Percentiles rank a stretch among this genome's conserved stretches.
Evolutionary conservation across 768 basidiomycete genomes (phyloP).

Genomic region (Agaricus subrufescens): DNA sequence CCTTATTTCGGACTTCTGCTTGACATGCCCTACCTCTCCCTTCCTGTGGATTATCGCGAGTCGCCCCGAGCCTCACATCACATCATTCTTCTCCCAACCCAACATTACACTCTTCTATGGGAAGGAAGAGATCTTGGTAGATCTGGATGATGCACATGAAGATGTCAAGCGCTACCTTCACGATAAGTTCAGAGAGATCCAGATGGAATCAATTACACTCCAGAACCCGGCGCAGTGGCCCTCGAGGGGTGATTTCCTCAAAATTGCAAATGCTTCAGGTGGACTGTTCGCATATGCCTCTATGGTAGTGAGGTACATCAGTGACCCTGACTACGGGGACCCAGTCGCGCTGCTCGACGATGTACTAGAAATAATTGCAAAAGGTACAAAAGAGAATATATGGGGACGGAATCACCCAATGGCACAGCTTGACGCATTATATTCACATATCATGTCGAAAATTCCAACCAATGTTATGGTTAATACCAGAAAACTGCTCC

Average conservation of each 20-base stretch:
- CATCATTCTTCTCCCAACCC: conserved; percentile 2
- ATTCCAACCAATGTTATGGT: no score
- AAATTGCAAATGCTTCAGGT: no score
- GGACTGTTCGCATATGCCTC: no score
- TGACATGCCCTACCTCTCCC: not conserved
- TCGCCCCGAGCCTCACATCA: conserved; percentile 22
- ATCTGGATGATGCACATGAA: conserved; percentile 10
- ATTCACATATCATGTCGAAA: no score
- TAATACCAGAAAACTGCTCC: no score
- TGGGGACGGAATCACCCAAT: no score
- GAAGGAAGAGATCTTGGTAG: not conserved
- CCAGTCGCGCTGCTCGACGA: not conserved
- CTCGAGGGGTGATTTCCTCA: not conserved
- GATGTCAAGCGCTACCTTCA: conserved; percentile 16
- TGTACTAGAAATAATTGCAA: conserved; percentile 10
- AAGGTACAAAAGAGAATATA: no score
- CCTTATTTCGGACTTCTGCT: not conserved
- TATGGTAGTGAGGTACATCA: no score
- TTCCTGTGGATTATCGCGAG: conserved; percentile 19
- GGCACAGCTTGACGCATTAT: no score
- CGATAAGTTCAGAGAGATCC: conserved; percentile 9
- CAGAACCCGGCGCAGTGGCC: conserved; percentile 15
- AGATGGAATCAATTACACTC: not conserved
- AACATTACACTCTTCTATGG: not conserved
- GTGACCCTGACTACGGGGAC: not conserved